A percentile compares a stretch with the other conserved stretches of the same genome.
Conservation (phyloP, 768 basidiomycete species). For the Mycena epipterygia region DNA sequence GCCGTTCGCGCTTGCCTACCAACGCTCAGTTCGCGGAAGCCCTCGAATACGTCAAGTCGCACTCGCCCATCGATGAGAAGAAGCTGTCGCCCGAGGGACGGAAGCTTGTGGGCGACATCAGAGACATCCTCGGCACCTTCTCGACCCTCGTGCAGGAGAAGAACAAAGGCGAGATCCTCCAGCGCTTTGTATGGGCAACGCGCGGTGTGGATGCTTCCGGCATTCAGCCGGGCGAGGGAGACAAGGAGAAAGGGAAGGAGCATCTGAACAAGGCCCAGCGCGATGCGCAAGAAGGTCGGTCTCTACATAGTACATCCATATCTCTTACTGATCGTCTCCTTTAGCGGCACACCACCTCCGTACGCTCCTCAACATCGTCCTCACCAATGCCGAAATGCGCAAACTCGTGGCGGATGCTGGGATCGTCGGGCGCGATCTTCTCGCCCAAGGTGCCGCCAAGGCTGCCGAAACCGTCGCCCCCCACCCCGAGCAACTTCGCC, state of each 20-base stretch:
- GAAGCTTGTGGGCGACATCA: slow-evolving; percentile 81
- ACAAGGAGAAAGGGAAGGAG: slow-evolving; percentile 39
- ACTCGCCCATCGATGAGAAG: slow-evolving; percentile 69
- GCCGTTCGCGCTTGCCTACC: slow-evolving; percentile 82
- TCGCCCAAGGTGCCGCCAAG: slow-evolving; percentile 80
- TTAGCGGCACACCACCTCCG: slow-evolving; percentile 88
- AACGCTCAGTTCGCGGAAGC: slow-evolving; percentile 85
- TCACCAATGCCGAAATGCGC: slow-evolving; percentile 94
- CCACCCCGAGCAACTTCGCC: slow-evolving; percentile 67
- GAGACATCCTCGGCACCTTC: slow-evolving; percentile 81
- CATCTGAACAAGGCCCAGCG: slow-evolving; percentile 48
- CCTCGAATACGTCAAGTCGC: slow-evolving; percentile 73
- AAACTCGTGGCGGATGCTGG: slow-evolving; percentile 88
- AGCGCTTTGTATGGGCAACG: slow-evolving; percentile 91
- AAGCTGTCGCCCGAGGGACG: slow-evolving; percentile 84
- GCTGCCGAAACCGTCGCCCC: slow-evolving; percentile 81
- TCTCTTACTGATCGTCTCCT: not conserved
- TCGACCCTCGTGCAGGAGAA: slow-evolving; percentile 78
- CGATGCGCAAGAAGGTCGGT: slow-evolving; percentile 75
- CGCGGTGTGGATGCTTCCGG: slow-evolving; percentile 58
- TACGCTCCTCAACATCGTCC: slow-evolving; percentile 86
- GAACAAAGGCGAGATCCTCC: slow-evolving; percentile 92
- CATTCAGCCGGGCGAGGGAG: slow-evolving; percentile 43
- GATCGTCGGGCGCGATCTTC: slow-evolving; percentile 85
- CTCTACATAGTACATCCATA: not conserved